A percentile compares a stretch with the other conserved stretches of the same genome.
phyloP scores from a whole-genome alignment of 2,329 filamentous ascomycete species.

The Arthroderma sp. region DNA sequence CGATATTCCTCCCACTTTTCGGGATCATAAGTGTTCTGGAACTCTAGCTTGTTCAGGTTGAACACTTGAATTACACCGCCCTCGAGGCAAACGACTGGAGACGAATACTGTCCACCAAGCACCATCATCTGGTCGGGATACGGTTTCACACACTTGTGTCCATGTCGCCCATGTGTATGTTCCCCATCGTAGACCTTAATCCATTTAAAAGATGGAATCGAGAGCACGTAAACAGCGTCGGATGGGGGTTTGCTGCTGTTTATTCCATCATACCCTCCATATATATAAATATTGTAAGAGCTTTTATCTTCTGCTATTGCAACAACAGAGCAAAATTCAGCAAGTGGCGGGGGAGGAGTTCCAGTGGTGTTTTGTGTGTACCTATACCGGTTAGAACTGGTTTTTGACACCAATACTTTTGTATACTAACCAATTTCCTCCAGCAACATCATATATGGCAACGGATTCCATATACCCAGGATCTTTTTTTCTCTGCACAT shows the following conservation, averaged over 20 bases:
- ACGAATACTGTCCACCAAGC: no score
- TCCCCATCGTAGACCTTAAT: conserved; percentile 16
- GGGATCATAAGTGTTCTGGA: conserved; percentile 20
- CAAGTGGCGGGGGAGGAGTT: conserved; percentile 22
- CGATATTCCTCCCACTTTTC: conserved; percentile 19
- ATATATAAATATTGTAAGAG: conserved; percentile 25
- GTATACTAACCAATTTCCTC: conserved; percentile 14
- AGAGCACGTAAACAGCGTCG: conserved; percentile 23
- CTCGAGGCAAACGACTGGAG: no score
- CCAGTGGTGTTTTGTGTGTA: conserved; percentile 30
- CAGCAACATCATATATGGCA: conserved; percentile 25
- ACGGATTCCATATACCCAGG: conserved; percentile 26
- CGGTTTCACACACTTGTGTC: conserved; percentile 22
- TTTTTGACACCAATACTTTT: background rate
- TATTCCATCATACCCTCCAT: conserved; percentile 21
- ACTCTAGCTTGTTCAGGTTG: conserved; percentile 23
- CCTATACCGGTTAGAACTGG: conserved; percentile 15
- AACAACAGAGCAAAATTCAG: conserved; percentile 30
- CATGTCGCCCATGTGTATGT: conserved; percentile 14
- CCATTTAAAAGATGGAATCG: conserved; percentile 24
- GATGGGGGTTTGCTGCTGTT: conserved; percentile 13
- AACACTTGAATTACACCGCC: conserved; percentile 41
- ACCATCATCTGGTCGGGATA: conserved; percentile 39
- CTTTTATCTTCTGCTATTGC: conserved; percentile 25
- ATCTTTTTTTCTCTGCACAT: conserved; percentile 13